Evolutionary conservation across 2,329 filamentous ascomycete species (phyloP).

Genomic region (Harringtonia aguacate): DNA sequence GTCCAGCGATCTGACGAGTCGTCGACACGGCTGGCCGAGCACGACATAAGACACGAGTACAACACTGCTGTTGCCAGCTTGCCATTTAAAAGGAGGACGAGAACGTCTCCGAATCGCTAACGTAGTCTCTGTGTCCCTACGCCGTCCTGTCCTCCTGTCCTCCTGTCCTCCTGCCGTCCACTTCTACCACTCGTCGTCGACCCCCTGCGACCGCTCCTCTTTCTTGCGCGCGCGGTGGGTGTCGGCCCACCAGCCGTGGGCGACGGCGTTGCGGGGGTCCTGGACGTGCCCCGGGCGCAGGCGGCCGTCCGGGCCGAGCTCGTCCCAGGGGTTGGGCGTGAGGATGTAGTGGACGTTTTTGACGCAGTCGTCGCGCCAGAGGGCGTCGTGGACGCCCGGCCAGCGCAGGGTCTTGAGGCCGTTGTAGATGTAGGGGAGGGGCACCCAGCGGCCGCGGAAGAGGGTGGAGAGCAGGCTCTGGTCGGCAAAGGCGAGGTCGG

Average conservation of each 20-base stretch:
- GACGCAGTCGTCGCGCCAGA: conserved; percentile 47
- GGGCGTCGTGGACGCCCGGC: conserved; percentile 37
- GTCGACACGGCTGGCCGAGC: no score
- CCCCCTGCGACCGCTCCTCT: conserved; percentile 9
- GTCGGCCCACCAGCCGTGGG: conserved; percentile 46
- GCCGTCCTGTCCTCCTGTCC: no score
- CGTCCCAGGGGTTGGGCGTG: conserved; percentile 49
- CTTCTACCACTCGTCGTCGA: conserved; percentile 10
- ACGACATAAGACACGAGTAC: background rate
- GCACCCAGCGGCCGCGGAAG: conserved; percentile 44
- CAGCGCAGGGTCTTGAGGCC: conserved; percentile 48
- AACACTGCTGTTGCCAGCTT: background rate
- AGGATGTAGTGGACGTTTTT: conserved; percentile 54
- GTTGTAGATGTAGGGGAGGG: conserved; percentile 51
- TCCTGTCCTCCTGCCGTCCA: no score
- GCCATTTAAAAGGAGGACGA: no score
- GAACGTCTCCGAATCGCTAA: no score
- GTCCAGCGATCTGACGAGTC: no score
- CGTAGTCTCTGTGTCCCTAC: no score
- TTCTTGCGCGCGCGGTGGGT: conserved; percentile 26
- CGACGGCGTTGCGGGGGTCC: conserved; percentile 30
- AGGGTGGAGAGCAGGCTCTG: conserved; percentile 46
- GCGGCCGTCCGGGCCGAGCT: conserved; percentile 32
- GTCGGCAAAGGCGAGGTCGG: conserved; percentile 45
- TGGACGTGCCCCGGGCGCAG: conserved; percentile 19